These are phyloP conservation scores for Groenewaldozyma tartarivorans DNA, from an alignment of 805 yeast genomes.

Conservation along the genomic window DNA sequence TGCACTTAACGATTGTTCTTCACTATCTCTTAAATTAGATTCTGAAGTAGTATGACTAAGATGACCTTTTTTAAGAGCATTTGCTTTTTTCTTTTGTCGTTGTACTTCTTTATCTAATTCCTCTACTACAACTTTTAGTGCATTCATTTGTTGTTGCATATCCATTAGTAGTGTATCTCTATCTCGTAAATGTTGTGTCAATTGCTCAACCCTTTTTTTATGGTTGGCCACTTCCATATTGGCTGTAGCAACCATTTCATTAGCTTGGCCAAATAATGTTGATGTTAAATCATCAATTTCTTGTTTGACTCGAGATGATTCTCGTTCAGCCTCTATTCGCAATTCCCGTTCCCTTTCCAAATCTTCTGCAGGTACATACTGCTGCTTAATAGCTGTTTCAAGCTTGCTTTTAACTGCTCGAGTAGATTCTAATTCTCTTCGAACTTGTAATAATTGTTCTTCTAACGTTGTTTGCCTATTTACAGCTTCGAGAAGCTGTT, in stretches of 20 bases:
- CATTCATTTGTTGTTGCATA: slow-evolving; percentile 56
- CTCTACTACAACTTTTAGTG: slow-evolving; percentile 50
- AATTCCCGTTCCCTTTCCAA: slow-evolving; percentile 5
- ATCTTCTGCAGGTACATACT: slow-evolving; percentile 21
- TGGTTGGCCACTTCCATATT: slow-evolving; percentile 45
- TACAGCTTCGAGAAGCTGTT: slow-evolving; percentile 24
- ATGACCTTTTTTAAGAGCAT: not conserved
- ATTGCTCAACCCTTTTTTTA: slow-evolving; percentile 50
- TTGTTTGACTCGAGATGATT: slow-evolving; percentile 47
- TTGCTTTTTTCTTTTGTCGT: not conserved
- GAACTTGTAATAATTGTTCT: slow-evolving; percentile 19
- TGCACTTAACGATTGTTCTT: not conserved
- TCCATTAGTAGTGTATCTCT: slow-evolving; percentile 58
- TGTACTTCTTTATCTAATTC: slow-evolving; percentile 38
- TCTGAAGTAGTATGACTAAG: not conserved
- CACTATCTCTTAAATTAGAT: not conserved
- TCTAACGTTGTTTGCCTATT: slow-evolving; percentile 23
- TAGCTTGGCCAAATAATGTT: slow-evolving; percentile 74
- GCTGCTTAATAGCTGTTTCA: slow-evolving; percentile 11
- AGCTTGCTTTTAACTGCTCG: slow-evolving; percentile 13
- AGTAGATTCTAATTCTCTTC: slow-evolving; percentile 15
- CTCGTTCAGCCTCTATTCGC: slow-evolving; percentile 44
- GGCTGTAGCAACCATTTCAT: slow-evolving; percentile 74
- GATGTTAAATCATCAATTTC: slow-evolving; percentile 78
- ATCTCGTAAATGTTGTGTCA: slow-evolving; percentile 71